A percentile compares a stretch with the other conserved stretches of the same genome.
These are phyloP conservation scores for Coniochaeta hoffmannii DNA, from an alignment of 2,329 filamentous ascomycete genomes.

Conservation along the genomic window DNA sequence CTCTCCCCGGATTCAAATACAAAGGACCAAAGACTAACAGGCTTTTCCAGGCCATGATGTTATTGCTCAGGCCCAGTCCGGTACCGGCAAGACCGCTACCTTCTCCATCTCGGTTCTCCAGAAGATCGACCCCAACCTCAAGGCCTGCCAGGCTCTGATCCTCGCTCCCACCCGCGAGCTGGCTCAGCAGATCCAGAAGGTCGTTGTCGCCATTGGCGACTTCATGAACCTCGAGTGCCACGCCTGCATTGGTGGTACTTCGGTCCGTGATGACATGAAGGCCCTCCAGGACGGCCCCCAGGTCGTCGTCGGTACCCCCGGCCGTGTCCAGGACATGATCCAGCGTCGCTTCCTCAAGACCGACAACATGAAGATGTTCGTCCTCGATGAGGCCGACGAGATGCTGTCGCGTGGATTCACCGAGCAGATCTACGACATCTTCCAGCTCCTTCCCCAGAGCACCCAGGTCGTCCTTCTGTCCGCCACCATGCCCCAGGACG, in stretches of 20 bases:
- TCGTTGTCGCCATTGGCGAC: slow-evolving; percentile 96
- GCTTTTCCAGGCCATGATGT: slow-evolving; percentile 74
- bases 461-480: slow-evolving; percentile 98
- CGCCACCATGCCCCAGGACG: slow-evolving; percentile 97
- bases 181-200: slow-evolving; percentile 99
- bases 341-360: slow-evolving; percentile 96
- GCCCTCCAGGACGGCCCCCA: slow-evolving; percentile 92
- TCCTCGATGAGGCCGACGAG: slow-evolving; percentile 98
- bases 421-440: slow-evolving; percentile 99
- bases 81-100: slow-evolving; percentile 98
- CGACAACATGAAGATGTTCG: slow-evolving; percentile 99
- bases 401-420: slow-evolving; percentile 99
- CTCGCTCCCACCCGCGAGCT: slow-evolving; percentile 97
- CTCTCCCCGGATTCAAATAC: not conserved
- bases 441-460: slow-evolving; percentile 94
- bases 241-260: slow-evolving; percentile 98
- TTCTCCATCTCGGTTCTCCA: slow-evolving; percentile 99
- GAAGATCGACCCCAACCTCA: slow-evolving; percentile 93
- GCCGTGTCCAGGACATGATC: slow-evolving; percentile 99
- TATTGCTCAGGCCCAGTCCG: slow-evolving; percentile 98
- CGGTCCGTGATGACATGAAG: slow-evolving; percentile 98
- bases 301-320: slow-evolving; percentile 95
- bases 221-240: slow-evolving; percentile 99
- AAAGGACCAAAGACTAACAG: not conserved
- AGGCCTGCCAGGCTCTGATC: slow-evolving; percentile 97